These are phyloP conservation scores for Porodaedalea pini DNA, from an alignment of 1,284 basidiomycete species.

Conservation along the genomic window DNA sequence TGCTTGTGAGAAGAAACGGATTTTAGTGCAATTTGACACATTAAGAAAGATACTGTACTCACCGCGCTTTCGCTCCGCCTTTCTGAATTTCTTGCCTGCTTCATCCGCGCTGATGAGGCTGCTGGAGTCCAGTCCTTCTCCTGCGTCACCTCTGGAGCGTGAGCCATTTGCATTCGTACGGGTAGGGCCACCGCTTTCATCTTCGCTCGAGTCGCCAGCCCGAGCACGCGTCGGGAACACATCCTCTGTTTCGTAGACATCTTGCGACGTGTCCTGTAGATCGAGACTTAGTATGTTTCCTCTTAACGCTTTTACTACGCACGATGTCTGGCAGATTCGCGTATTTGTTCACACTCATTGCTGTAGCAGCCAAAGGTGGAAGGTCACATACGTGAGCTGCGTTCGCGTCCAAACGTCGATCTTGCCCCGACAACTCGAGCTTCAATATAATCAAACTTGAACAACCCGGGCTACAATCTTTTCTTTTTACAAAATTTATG, in stretches of 20 bases:
- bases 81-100: constrained; percentile 62
- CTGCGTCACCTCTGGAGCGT: constrained; percentile 34
- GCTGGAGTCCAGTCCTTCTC: constrained; percentile 50
- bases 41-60: constrained; percentile 24
- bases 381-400: neutral
- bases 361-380: neutral
- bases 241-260: constrained; percentile 91
- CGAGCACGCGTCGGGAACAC: constrained; percentile 50
- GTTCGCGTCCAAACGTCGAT: neutral
- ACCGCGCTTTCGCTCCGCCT: constrained; percentile 60
- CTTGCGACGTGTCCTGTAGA: constrained; percentile 79
- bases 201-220: constrained; percentile 62
- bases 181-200: constrained; percentile 46
- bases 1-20: constrained; percentile 4
- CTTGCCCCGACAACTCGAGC: too few relatives aligned
- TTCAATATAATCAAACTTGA: too few relatives aligned
- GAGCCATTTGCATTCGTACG: constrained; percentile 30
- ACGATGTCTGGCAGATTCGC: constrained; percentile 89
- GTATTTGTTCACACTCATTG: constrained; percentile 77
- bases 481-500: neutral
- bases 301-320: constrained; percentile 28
- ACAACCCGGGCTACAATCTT: neutral
- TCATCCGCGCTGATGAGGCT: constrained; percentile 52
- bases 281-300: constrained; percentile 5
- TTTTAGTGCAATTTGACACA: neutral